Percentiles rank a stretch among this genome's conserved stretches.
Conservation (phyloP, 2,329 filamentous ascomycete genomes). For the Geoglossum cookeanum region DNA sequence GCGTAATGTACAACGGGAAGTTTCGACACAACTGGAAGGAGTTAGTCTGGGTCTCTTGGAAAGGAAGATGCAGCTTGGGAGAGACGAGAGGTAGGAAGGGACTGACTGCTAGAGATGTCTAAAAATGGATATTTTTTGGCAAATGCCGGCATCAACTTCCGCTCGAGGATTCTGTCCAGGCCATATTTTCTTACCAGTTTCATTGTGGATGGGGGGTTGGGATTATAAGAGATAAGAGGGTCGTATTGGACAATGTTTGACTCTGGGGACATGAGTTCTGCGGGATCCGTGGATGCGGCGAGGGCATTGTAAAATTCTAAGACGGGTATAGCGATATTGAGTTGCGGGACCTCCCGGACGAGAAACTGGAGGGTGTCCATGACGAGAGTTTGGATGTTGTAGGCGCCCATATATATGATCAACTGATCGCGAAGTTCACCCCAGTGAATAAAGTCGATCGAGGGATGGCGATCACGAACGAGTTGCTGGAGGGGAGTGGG, state of each 20-base stretch:
- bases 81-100: not conserved
- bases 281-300: not conserved
- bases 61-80: not conserved
- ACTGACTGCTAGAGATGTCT: not conserved
- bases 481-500: not conserved
- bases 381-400: not conserved
- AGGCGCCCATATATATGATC: not conserved
- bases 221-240: not conserved
- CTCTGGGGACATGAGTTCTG: not conserved
- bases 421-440: not conserved
- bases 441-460: conserved; percentile 1
- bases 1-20: not conserved
- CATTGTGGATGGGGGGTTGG: not conserved
- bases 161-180: not conserved
- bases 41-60: not conserved
- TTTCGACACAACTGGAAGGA: not conserved
- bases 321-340: not conserved
- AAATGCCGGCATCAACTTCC: not conserved
- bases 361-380: not conserved
- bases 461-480: not conserved
- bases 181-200: not conserved
- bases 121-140: not conserved
- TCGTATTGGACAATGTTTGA: not conserved
- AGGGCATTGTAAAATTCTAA: not conserved
- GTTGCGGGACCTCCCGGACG: not conserved